Evolutionary conservation across 345 rosid genomes (phyloP).

Genomic region (Linum usitatissimum): DNA sequence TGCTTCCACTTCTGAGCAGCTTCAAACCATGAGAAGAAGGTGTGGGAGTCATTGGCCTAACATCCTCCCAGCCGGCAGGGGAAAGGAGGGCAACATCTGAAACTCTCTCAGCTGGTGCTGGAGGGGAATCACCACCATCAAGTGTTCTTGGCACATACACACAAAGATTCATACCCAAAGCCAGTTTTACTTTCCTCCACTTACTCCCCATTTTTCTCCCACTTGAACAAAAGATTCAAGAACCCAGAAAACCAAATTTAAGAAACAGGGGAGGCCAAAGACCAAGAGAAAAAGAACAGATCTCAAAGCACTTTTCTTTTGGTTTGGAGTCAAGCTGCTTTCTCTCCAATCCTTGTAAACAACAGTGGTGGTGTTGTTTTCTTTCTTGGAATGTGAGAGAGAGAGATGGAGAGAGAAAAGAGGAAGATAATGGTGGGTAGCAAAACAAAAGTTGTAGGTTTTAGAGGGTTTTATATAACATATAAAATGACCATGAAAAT

Average conservation of each 20-base stretch:
- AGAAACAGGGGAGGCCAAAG: neutral
- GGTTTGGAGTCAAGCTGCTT: neutral
- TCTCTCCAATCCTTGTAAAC: neutral
- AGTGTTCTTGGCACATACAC: conserved; percentile 20
- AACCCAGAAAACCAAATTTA: neutral
- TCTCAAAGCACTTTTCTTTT: conserved; percentile 3
- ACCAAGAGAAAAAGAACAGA: neutral
- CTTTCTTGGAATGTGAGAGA: conserved; percentile 5
- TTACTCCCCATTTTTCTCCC: conserved; percentile 17
- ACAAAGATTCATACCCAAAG: conserved; percentile 23
- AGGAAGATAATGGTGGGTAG: neutral
- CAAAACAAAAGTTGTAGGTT: neutral
- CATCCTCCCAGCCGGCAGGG: conserved; percentile 50
- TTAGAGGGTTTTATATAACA: neutral
- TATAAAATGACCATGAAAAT: neutral
- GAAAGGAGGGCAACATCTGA: conserved; percentile 82
- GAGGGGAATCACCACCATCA: conserved; percentile 7
- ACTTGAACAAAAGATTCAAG: neutral
- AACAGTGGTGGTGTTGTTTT: neutral
- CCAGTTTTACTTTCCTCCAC: conserved; percentile 26
- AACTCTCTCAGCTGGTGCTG: conserved; percentile 41
- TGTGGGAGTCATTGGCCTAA: conserved; percentile 68
- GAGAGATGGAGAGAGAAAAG: conserved; percentile 1
- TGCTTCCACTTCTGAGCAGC: conserved; percentile 56
- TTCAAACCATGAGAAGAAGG: conserved; percentile 69